A percentile compares a stretch with the other conserved stretches of the same genome.
Evolutionary conservation across 1,284 basidiomycete genomes (phyloP).

Genomic region (Rhodotorula sp.): DNA sequence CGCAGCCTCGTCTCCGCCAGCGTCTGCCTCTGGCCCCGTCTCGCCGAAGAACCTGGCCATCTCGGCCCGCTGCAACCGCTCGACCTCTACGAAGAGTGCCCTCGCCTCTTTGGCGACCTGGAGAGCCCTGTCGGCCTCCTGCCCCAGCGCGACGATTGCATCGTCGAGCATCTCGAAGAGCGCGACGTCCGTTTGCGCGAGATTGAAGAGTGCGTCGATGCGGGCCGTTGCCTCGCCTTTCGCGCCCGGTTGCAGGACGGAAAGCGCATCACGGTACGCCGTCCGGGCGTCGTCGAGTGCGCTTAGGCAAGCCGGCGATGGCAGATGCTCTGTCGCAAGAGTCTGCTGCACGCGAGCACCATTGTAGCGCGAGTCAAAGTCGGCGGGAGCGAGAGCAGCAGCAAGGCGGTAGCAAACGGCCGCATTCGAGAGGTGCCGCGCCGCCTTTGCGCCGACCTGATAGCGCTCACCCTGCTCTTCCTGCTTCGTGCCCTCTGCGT

Average conservation of each 20-base stretch:
- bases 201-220: slow-evolving; percentile 39
- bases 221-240: slow-evolving; percentile 11
- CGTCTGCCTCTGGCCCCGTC: not conserved
- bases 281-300: slow-evolving; percentile 20
- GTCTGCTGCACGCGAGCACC: slow-evolving; percentile 22
- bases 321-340: slow-evolving; percentile 32
- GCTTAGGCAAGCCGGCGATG: slow-evolving; percentile 7
- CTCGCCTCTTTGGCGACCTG: slow-evolving; percentile 23
- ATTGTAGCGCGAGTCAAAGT: slow-evolving; percentile 39
- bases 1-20: not conserved
- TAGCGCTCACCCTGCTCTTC: slow-evolving; percentile 40
- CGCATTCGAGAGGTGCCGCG: slow-evolving; percentile 30
- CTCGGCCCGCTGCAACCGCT: slow-evolving; percentile 27
- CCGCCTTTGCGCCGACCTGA: slow-evolving; percentile 28
- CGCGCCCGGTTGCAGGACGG: not conserved
- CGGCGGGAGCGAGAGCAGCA: slow-evolving; percentile 4
- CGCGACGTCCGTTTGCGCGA: slow-evolving; percentile 32
- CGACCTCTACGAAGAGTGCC: slow-evolving; percentile 29
- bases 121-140: not conserved
- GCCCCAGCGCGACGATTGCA: not conserved
- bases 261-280: slow-evolving; percentile 21
- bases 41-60: slow-evolving; percentile 24
- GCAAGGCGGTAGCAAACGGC: slow-evolving; percentile 26
- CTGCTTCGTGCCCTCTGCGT: slow-evolving; percentile 33
- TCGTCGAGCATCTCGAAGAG: slow-evolving; percentile 29